phyloP scores from a whole-genome alignment of 164 flowering plant species.

The Cinnamomum chago region DNA sequence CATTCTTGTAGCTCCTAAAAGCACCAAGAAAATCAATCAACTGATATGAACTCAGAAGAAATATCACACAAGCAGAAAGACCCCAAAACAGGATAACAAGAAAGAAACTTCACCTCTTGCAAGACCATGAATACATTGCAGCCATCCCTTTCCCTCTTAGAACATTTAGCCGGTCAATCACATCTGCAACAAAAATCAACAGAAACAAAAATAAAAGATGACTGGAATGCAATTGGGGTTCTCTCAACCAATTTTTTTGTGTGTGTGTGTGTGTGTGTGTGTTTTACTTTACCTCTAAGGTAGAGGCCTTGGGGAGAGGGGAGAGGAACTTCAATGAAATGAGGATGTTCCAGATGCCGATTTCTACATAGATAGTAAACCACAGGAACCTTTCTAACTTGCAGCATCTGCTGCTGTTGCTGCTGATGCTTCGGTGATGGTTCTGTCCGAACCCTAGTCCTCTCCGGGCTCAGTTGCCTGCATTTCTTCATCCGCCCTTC shows the following conservation, averaged over 20 bases:
- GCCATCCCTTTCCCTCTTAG: slow-evolving; percentile 95
- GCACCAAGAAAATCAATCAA: slow-evolving; percentile 17
- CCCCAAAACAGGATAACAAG: not conserved
- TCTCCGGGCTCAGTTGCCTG: slow-evolving; percentile 76
- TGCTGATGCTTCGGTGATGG: slow-evolving; percentile 47
- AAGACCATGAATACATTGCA: slow-evolving; percentile 88
- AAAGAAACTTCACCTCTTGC: slow-evolving; percentile 61
- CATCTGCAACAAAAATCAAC: slow-evolving; percentile 41
- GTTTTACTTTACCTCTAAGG: slow-evolving; percentile 84
- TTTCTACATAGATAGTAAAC: slow-evolving; percentile 85
- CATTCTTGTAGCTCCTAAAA: slow-evolving; percentile 79
- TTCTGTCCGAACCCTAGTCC: slow-evolving; percentile 75
- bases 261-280: no score
- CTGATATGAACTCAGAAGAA: no score
- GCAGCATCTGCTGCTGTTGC: slow-evolving; percentile 21
- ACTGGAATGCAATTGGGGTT: not conserved
- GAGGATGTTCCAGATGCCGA: slow-evolving; percentile 95
- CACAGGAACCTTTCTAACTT: slow-evolving; percentile 61
- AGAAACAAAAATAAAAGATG: not conserved
- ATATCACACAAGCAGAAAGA: not conserved
- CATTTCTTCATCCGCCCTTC: slow-evolving; percentile 67
- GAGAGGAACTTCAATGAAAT: slow-evolving; percentile 84
- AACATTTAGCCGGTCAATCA: slow-evolving; percentile 67
- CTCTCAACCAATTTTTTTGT: not conserved
- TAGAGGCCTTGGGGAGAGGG: slow-evolving; percentile 76